A percentile compares a stretch with the other conserved stretches of the same genome.
These are phyloP conservation scores for Aulographum hederae DNA, from an alignment of 2,329 filamentous ascomycete species.

Conservation along the genomic window DNA sequence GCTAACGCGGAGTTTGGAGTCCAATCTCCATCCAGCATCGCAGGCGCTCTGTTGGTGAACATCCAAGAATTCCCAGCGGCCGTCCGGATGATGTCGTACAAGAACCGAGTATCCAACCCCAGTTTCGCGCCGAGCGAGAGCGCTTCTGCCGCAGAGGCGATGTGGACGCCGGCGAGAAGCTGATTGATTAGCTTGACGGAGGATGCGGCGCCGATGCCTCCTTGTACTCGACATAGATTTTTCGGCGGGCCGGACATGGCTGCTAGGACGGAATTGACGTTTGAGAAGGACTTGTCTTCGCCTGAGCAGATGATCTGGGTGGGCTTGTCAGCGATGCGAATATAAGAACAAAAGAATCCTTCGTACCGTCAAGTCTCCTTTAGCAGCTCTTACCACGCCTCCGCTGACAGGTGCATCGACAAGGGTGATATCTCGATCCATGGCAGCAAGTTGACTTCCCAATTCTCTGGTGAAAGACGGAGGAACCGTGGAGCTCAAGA, in stretches of 20 bases:
- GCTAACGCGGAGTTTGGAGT: conserved; percentile 24
- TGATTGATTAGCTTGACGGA: neutral
- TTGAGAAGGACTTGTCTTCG: neutral
- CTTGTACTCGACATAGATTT: neutral
- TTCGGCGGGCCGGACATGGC: conserved; percentile 11
- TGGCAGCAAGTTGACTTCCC: neutral
- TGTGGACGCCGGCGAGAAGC: neutral
- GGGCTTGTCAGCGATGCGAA: too few species aligned
- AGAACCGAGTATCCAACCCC: neutral
- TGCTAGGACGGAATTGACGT: neutral
- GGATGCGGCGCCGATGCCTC: neutral
- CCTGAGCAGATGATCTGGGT: neutral
- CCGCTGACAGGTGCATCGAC: conserved; percentile 40
- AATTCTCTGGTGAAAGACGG: neutral
- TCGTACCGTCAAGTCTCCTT: conserved; percentile 60
- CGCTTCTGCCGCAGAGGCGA: neutral
- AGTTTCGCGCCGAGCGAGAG: neutral
- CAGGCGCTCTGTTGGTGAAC: conserved; percentile 35
- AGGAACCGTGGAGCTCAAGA: neutral
- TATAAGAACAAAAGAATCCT: too few species aligned
- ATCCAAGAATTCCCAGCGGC: conserved; percentile 29
- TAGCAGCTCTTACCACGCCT: conserved; percentile 46
- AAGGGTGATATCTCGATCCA: neutral
- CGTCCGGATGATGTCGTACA: neutral
- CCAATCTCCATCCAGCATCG: conserved; percentile 33